Percentiles rank a stretch among this genome's conserved stretches.
Conservation (phyloP, 441 rosid species). For the Rhodomyrtus psidioides region DNA sequence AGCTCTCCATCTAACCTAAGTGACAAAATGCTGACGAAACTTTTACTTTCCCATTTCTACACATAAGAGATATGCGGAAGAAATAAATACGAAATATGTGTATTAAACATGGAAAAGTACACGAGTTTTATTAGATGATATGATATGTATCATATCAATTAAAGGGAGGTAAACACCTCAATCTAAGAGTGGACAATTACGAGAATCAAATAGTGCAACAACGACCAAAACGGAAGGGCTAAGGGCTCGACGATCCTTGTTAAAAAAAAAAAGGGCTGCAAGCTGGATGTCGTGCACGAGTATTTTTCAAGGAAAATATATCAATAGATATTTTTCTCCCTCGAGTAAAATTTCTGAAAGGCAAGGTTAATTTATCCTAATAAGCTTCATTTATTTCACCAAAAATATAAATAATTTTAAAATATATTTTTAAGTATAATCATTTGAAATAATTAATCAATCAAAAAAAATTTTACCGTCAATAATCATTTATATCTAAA, state of each 20-base stretch:
- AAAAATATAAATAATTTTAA: too few species aligned
- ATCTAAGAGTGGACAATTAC: background rate
- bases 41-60: background rate
- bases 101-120: background rate
- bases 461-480: too few species aligned
- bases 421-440: too few species aligned
- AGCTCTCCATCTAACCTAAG: background rate
- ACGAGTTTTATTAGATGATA: background rate
- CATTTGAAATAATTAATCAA: too few species aligned
- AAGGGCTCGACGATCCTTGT: background rate
- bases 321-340: accelerated
- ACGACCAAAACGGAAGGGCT: background rate
- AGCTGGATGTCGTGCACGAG: background rate
- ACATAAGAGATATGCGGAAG: background rate
- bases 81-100: background rate
- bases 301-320: background rate
- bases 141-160: background rate
- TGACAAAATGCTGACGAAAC: background rate
- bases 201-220: background rate
- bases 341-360: background rate
- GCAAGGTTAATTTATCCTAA: background rate
- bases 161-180: too few species aligned
- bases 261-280: too few species aligned
- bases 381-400: too few species aligned
- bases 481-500: too few species aligned